These are phyloP conservation scores for Monosporozyma siamensis DNA, from an alignment of 805 yeast genomes.

Conservation along the genomic window DNA sequence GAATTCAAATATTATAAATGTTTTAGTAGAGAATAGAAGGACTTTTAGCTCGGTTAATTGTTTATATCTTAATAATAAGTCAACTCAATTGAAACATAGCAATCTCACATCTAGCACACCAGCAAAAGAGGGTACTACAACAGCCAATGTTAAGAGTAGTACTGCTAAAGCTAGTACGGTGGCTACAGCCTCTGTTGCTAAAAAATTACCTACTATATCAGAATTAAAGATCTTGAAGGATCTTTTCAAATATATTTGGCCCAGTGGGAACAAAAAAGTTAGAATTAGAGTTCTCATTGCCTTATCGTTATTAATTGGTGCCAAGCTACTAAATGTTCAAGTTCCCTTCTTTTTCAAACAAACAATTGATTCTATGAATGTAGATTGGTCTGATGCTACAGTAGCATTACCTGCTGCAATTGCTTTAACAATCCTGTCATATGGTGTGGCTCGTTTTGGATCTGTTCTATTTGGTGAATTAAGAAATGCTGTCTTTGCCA, in stretches of 20 bases:
- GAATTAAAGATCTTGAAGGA: conserved; percentile 50
- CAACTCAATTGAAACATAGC: background rate
- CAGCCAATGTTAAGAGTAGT: background rate
- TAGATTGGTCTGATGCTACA: conserved; percentile 68
- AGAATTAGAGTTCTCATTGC: conserved; percentile 72
- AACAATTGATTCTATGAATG: conserved; percentile 86
- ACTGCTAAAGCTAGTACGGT: background rate
- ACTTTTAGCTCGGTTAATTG: background rate
- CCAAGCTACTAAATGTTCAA: conserved; percentile 84
- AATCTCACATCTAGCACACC: background rate
- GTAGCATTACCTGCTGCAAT: conserved; percentile 46
- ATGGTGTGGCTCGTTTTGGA: conserved; percentile 91
- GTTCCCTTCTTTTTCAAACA: conserved; percentile 91
- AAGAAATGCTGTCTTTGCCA: conserved; percentile 90
- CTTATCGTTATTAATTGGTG: conserved; percentile 57
- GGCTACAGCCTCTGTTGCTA: background rate
- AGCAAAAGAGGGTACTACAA: background rate
- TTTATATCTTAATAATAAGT: background rate
- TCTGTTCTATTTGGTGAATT: conserved; percentile 91
- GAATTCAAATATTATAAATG: background rate
- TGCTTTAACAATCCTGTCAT: conserved; percentile 65
- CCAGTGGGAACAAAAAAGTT: conserved; percentile 55
- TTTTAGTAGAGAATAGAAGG: background rate
- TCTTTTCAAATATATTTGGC: conserved; percentile 70
- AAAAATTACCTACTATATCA: conserved; percentile 28